A percentile compares a stretch with the other conserved stretches of the same genome.
phyloP scores from a whole-genome alignment of 176 grass and related monocot genomes.

The Musa schizocarpa region DNA sequence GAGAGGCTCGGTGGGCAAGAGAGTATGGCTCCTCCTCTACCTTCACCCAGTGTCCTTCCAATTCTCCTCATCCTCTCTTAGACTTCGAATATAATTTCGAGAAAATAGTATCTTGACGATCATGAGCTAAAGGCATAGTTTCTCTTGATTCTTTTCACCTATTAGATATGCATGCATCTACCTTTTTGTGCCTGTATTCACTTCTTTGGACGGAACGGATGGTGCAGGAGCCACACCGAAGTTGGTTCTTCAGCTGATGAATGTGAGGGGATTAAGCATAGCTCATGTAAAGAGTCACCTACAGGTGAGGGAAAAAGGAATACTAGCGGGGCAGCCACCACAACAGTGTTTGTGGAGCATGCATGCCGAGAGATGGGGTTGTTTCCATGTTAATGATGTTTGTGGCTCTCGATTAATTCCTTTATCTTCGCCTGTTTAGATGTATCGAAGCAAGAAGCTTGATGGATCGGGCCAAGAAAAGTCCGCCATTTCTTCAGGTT shows the following conservation, averaged over 20 bases:
- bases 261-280: conserved; percentile 81
- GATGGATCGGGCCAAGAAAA: conserved; percentile 53
- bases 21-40: conserved; percentile 31
- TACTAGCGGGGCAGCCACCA: too few relatives aligned
- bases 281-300: conserved; percentile 99
- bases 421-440: conserved; percentile 27
- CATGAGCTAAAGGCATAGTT: too few relatives aligned
- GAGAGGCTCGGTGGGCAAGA: conserved; percentile 86
- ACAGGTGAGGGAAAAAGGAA: conserved; percentile 44
- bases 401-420: neutral
- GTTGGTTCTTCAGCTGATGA: conserved; percentile 97
- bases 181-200: neutral
- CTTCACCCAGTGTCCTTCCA: too few relatives aligned
- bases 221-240: conserved; percentile 80
- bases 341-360: neutral
- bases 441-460: conserved; percentile 90
- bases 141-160: too few relatives aligned
- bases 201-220: neutral
- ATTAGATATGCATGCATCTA: neutral
- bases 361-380: neutral
- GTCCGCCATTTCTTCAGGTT: conserved; percentile 53
- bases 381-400: neutral
- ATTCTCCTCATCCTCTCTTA: neutral
- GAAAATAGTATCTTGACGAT: too few relatives aligned
- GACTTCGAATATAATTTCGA: too few relatives aligned